These are phyloP conservation scores for Monosporascus sp. DNA, from an alignment of 2,329 filamentous ascomycete genomes.

Conservation along the genomic window DNA sequence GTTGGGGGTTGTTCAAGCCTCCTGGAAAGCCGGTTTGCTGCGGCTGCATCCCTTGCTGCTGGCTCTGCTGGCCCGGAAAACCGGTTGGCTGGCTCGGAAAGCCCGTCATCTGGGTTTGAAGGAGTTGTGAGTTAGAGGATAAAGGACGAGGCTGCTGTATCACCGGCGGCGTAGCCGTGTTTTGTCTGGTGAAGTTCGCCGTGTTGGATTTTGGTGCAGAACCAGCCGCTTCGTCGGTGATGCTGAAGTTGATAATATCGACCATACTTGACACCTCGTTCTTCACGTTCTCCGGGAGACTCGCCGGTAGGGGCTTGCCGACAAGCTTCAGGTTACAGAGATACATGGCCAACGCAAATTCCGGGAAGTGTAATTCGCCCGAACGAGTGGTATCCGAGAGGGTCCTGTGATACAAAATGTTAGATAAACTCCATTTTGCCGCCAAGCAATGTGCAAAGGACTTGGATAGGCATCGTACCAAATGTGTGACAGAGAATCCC, in stretches of 20 bases:
- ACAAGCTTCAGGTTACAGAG: constrained; percentile 91
- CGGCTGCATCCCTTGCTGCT: constrained; percentile 54
- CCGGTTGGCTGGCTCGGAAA: constrained; percentile 51
- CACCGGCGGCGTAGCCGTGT: constrained; percentile 43
- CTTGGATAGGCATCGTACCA: constrained; percentile 53
- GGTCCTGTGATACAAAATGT: constrained; percentile 51
- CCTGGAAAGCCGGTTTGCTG: constrained; percentile 67
- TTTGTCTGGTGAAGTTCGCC: constrained; percentile 61
- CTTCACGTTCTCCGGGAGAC: constrained; percentile 77
- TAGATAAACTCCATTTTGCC: constrained; percentile 12
- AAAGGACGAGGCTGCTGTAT: constrained; percentile 71
- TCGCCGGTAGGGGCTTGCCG: constrained; percentile 71
- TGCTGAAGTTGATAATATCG: constrained; percentile 94
- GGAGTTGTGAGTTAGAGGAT: constrained; percentile 61
- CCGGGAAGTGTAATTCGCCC: constrained; percentile 91
- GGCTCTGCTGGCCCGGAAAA: constrained; percentile 51
- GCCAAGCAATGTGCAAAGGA: background rate
- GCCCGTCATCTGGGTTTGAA: constrained; percentile 64
- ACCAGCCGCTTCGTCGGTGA: constrained; percentile 65
- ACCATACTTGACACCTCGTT: constrained; percentile 99
- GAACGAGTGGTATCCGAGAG: constrained; percentile 94
- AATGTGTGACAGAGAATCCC: constrained; percentile 84
- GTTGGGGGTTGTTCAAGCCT: constrained; percentile 60
- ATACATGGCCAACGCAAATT: constrained; percentile 98
- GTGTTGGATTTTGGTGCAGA: constrained; percentile 56